A percentile compares a stretch with the other conserved stretches of the same genome.
Conservation (phyloP, 129 eudicot genomes). For the Apium graveolens region DNA sequence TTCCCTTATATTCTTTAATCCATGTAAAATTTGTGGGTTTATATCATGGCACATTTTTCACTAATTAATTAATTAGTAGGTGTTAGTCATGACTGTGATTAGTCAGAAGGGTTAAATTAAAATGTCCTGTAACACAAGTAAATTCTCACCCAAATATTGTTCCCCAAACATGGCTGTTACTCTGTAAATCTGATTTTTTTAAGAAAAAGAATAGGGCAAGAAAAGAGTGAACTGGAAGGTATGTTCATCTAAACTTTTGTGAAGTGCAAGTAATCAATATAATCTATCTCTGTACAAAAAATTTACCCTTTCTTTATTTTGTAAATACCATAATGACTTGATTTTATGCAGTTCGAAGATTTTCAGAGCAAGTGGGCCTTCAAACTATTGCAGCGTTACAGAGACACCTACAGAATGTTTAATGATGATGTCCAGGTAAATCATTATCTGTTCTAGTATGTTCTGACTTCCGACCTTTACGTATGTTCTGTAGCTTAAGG, state of each 20-base stretch:
- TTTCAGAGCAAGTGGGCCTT: slow-evolving; percentile 99
- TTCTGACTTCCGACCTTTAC: background rate
- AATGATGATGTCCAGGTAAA: slow-evolving; percentile 96
- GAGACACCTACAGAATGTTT: slow-evolving; percentile 83
- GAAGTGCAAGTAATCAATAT: background rate
- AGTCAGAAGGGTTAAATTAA: background rate
- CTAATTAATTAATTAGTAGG: background rate
- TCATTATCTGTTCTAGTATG: background rate
- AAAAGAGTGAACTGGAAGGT: background rate
- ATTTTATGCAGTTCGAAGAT: slow-evolving; percentile 78
- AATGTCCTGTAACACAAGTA: background rate
- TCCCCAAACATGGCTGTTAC: background rate
- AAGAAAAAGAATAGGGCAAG: background rate
- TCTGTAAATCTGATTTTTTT: background rate
- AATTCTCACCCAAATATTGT: background rate
- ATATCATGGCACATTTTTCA: background rate
- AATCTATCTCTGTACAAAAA: background rate
- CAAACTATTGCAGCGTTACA: slow-evolving; percentile 83
- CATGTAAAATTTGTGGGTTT: background rate
- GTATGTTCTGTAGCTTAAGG: background rate
- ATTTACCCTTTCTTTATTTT: background rate
- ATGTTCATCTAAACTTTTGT: background rate
- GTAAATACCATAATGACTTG: slow-evolving; percentile 5
- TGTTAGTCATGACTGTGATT: background rate
- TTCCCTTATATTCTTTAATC: background rate